Evolutionary conservation across 352 stramenopile genomes (phyloP).

Genomic region (Peronospora destructor): DNA sequence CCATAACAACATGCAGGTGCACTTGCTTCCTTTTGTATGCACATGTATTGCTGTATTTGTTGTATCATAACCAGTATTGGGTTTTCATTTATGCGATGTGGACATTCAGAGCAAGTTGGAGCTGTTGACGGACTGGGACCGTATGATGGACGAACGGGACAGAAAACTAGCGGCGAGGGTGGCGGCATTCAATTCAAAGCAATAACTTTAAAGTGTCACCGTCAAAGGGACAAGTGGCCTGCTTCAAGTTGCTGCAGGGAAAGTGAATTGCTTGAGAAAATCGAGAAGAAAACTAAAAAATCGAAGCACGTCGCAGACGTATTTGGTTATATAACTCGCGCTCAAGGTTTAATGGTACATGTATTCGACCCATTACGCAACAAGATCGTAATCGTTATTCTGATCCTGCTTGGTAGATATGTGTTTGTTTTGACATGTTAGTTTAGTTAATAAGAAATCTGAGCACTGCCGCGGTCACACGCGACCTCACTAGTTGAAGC

Average conservation of each 20-base stretch:
- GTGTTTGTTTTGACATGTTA: conserved; percentile 27
- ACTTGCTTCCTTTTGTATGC: background rate
- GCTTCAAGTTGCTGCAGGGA: background rate
- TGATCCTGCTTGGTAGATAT: background rate
- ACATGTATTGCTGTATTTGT: background rate
- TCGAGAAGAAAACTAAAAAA: background rate
- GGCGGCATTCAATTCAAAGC: conserved; percentile 26
- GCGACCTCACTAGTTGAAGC: conserved; percentile 9
- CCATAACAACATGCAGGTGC: conserved; percentile 61
- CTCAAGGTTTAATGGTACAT: background rate
- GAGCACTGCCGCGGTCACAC: conserved; percentile 13
- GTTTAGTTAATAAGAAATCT: conserved; percentile 47
- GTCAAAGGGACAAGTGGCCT: conserved; percentile 2
- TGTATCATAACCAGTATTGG: conserved; percentile 2
- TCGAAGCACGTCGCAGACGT: too few species aligned
- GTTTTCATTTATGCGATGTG: background rate
- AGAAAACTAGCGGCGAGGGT: conserved; percentile 48
- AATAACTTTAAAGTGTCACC: conserved; percentile 19
- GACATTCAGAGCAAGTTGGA: conserved; percentile 60
- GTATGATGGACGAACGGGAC: conserved; percentile 77
- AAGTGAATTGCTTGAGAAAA: conserved; percentile 5
- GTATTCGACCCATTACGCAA: background rate
- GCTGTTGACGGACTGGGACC: conserved; percentile 73
- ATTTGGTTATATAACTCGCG: too few species aligned
- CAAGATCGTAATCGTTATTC: background rate